These are phyloP conservation scores for Sphenostylis stenocarpa DNA, from an alignment of 306 rosid species.

Conservation along the genomic window DNA sequence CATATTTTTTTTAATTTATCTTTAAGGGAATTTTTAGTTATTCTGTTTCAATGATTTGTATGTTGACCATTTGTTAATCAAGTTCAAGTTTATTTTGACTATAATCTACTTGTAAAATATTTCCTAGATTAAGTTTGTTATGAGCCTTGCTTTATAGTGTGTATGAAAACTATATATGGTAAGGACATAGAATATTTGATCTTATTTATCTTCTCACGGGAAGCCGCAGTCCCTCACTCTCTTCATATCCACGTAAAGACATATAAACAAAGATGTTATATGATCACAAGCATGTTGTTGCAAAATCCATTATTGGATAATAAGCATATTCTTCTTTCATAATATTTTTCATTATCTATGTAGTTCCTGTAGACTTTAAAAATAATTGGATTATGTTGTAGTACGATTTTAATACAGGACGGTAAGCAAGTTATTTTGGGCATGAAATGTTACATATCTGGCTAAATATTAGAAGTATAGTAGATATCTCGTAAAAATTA, in stretches of 20 bases:
- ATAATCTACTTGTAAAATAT: conserved; percentile 16
- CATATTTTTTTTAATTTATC: background rate
- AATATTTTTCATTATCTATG: background rate
- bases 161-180: background rate
- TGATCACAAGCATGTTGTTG: background rate
- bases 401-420: background rate
- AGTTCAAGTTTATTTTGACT: conserved; percentile 16
- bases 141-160: background rate
- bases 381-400: background rate
- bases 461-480: background rate
- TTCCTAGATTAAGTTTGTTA: conserved; percentile 9
- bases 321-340: conserved; percentile 1
- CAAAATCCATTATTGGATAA: conserved; percentile 2
- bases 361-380: background rate
- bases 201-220: background rate
- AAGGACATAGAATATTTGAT: background rate
- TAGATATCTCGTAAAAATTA: conserved; percentile 2
- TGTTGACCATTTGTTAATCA: background rate
- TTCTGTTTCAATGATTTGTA: conserved; percentile 13
- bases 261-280: background rate
- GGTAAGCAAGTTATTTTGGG: background rate
- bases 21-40: background rate
- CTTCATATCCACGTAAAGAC: background rate
- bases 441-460: background rate
- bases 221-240: background rate